Base-by-base conservation (phyloP, 2,329 filamentous ascomycete species). In the Cylindrodendrum hubeiense region DNA sequence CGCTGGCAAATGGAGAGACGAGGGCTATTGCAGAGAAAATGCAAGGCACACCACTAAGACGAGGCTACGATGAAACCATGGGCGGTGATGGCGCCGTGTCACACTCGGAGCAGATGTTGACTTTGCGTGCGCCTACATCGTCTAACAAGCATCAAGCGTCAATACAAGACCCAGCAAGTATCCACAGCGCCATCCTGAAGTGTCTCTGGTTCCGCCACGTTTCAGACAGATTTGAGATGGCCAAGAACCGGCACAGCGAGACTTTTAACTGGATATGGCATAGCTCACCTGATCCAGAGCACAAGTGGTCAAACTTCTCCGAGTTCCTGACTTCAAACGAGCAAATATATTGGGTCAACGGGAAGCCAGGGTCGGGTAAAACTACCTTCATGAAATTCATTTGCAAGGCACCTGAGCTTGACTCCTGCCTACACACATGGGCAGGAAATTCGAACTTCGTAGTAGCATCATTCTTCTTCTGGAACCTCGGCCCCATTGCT, bases 291-390 rank as follows among this genome's bases (percentile, higher is more conserved):
- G 34, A 37, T 37, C 34, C 34, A 4, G 34, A 37, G 34, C 34
- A 37, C 34, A 37, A 37, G 34, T 37, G 34, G 34, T 9, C 34
- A 37, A 37, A 37, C 10, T 37, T 37, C 34, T 37, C 34, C 15
- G 34, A 37, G 34, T 67, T n/a, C 21, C 46, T 2, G 28, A 59
- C 8, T 71, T 71, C 65, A 1, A 46, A 59, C n/a, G 50, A 43
- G 4, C 22, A 26, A 1, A 37, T 52, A 0, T 79, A 76, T 61
- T 80, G 75, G 71, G 71, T 80, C 44, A 70, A 65, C n/a, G 78
- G 77, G 0, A 79, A 79, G 47, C 70, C 76, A 0, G 78, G 75
- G 0, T 73, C 76, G 1, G 78, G 78, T 1, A 80, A 80, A 47
- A 75, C 68, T 17, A 79, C 74, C 0, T 54, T 79, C 33, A 72